Evolutionary conservation across 2,329 filamentous ascomycete genomes (phyloP).

Genomic region (Akanthomyces lecanii): DNA sequence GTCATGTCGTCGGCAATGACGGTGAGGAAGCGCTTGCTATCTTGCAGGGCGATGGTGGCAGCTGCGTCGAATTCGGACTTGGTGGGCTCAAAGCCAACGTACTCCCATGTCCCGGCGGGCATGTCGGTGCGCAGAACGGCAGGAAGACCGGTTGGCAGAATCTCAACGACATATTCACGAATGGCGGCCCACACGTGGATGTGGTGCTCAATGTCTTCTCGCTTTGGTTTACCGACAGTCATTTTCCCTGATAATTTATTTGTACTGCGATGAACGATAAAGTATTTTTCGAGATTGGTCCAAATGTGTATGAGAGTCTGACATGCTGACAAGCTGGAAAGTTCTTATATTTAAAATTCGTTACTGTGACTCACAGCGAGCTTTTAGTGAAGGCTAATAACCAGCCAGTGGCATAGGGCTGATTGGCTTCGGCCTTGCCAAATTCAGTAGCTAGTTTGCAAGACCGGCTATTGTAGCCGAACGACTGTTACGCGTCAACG

Average conservation of each 20-base stretch:
- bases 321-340: neutral
- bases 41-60: neutral
- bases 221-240: neutral
- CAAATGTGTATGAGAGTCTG: neutral
- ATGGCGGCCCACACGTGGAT: conserved; percentile 8
- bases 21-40: conserved; percentile 6
- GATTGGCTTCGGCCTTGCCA: neutral
- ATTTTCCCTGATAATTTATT: neutral
- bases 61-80: neutral
- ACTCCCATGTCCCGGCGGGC: conserved; percentile 10
- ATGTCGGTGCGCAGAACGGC: conserved; percentile 11
- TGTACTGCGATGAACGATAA: neutral
- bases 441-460: neutral
- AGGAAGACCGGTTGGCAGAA: neutral
- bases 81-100: conserved; percentile 10
- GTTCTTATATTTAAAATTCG: neutral
- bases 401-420: neutral
- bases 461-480: neutral
- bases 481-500: neutral
- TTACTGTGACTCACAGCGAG: neutral
- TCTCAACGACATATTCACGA: conserved; percentile 2
- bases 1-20: conserved; percentile 7
- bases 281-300: neutral
- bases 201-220: neutral
- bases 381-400: neutral